Base-by-base conservation (phyloP, 1,139 yeast genomes). In the Geotrichum australiense region DNA sequence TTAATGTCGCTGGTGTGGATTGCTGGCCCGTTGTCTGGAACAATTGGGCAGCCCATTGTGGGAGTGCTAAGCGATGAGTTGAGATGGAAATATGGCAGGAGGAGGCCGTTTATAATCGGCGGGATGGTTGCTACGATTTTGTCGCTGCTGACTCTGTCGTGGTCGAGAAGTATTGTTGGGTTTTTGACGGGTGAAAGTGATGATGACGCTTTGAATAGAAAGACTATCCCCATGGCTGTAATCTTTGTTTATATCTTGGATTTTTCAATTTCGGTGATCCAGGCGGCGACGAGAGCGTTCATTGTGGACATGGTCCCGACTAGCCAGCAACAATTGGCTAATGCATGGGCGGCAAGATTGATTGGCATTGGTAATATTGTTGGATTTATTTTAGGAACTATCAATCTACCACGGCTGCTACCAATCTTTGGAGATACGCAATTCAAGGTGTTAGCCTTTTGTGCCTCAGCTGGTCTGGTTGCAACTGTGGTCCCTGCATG, bases 331-430 rank as follows among this genome's bases (percentile, higher is more conserved):
- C 73, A 70, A 43, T 45, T 60, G 6, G 73, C 78, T n/a, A 74
- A 74, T 50, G 79, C 80, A 0, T 74, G 78, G 79, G 80, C 80
- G 0, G 80, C 80, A 3, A 56, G 79, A 33, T 68, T 75, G 63
- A 74, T 74, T 45, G 75, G 76, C 1, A 57, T 61, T 0, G 71
- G 72, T 49, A 71, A 71, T 45, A 69, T 71, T 16, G 46, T 66
- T 27, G 76, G 76, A 0, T 71, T 67, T 49, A 61, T 67, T 48
- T 48, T 71, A 15, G 64, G 74, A 1, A 50, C 67, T 20, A 23
- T 54, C 12, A 47, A 54, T 33, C 59, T 70, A 31, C 54, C 71
- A 15, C 51, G 54, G 1, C 42, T 52, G 14, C 24, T 56, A 1
- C 57, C 68, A 22, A 53, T 58, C 35, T 49, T 70, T 1, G 73